A percentile compares a stretch with the other conserved stretches of the same genome.
phyloP scores from a whole-genome alignment of 306 rosid genomes.

The Fragaria nilgerrensis region DNA sequence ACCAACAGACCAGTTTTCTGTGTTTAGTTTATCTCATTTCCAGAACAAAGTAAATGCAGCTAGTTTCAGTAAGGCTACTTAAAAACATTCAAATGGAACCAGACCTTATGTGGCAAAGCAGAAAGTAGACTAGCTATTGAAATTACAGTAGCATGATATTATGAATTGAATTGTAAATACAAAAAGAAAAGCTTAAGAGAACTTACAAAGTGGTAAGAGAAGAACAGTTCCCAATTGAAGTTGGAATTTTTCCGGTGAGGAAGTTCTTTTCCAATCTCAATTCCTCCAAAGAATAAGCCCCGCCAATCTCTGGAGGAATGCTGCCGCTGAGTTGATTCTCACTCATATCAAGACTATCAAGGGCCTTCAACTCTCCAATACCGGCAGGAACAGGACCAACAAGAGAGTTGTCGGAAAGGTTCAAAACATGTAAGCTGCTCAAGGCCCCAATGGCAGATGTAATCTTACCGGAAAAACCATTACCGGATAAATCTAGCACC shows the following conservation, averaged over 20 bases:
- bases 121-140: not conserved
- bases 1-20: not conserved
- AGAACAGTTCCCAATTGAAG: slow-evolving; percentile 69
- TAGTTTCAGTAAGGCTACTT: slow-evolving; percentile 3
- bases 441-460: slow-evolving; percentile 50
- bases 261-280: slow-evolving; percentile 66
- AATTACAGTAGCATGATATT: slow-evolving; percentile 3
- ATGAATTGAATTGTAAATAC: not conserved
- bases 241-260: slow-evolving; percentile 63
- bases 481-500: slow-evolving; percentile 74
- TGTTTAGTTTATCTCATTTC: not conserved
- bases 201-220: slow-evolving; percentile 79
- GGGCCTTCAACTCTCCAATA: slow-evolving; percentile 58
- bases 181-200: slow-evolving; percentile 15
- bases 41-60: not conserved
- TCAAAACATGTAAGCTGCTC: slow-evolving; percentile 62
- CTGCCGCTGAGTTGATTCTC: slow-evolving; percentile 68
- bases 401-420: slow-evolving; percentile 68
- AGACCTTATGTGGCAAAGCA: not conserved
- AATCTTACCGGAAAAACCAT: slow-evolving; percentile 71
- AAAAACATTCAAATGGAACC: slow-evolving; percentile 11
- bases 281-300: slow-evolving; percentile 58
- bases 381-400: slow-evolving; percentile 63
- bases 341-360: slow-evolving; percentile 70
- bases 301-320: slow-evolving; percentile 71